Percentiles rank a stretch among this genome's conserved stretches.
phyloP scores from a whole-genome alignment of 2,329 filamentous ascomycete species.

The Dothistroma pini region DNA sequence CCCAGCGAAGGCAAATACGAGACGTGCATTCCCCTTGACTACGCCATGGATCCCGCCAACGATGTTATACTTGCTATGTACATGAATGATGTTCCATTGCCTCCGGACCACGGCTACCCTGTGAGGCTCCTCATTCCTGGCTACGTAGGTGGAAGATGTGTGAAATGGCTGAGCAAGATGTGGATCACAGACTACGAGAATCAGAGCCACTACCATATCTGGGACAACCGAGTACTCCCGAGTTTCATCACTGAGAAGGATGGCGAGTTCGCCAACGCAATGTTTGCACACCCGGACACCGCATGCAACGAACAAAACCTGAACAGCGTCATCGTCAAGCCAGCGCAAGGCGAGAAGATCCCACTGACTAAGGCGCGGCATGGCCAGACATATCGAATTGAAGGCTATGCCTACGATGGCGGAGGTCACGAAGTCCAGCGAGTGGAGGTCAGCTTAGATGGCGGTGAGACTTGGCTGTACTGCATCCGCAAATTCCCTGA shows the following conservation, averaged over 20 bases:
- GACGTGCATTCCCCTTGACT: slow-evolving; percentile 49
- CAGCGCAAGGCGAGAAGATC: slow-evolving; percentile 47
- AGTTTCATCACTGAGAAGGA: slow-evolving; percentile 49
- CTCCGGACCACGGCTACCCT: slow-evolving; percentile 45
- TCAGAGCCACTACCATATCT: slow-evolving; percentile 46
- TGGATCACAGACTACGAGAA: slow-evolving; percentile 43
- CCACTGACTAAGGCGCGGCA: slow-evolving; percentile 37
- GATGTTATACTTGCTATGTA: slow-evolving; percentile 56
- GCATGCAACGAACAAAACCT: slow-evolving; percentile 49
- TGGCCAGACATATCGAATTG: slow-evolving; percentile 43
- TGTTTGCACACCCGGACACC: slow-evolving; percentile 50
- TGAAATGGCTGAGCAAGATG: slow-evolving; percentile 44
- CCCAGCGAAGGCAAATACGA: slow-evolving; percentile 48
- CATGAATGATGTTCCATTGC: slow-evolving; percentile 42
- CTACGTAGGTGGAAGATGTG: slow-evolving; percentile 40
- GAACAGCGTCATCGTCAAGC: slow-evolving; percentile 48
- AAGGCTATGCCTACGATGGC: slow-evolving; percentile 50
- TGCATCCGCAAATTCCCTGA: slow-evolving; percentile 50
- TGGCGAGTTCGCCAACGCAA: slow-evolving; percentile 45
- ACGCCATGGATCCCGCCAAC: slow-evolving; percentile 47
- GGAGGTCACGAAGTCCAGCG: slow-evolving; percentile 49
- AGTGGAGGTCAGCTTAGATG: slow-evolving; percentile 50
- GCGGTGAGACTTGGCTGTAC: slow-evolving; percentile 48
- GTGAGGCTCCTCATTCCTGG: slow-evolving; percentile 43
- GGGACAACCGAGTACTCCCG: slow-evolving; percentile 50